Base-by-base conservation (phyloP, 2,329 filamentous ascomycete genomes). In the Beauveria australis region DNA sequence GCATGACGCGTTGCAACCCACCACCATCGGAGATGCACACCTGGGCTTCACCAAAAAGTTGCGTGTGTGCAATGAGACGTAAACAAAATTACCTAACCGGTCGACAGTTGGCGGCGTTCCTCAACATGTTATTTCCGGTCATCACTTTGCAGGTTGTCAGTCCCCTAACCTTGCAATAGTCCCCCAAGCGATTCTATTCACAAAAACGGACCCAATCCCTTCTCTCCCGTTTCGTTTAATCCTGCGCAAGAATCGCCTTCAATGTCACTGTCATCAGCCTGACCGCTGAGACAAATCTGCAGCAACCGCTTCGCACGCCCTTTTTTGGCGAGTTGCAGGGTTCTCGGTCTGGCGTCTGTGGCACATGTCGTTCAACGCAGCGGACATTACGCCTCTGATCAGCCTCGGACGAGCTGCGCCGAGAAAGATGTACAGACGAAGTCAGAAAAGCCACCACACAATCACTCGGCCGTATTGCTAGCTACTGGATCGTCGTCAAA, bases 341-440 rank as follows among this genome's bases (percentile, higher is more conserved):
- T 43, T 37, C 26, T 56, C 41, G 28, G 41, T 28, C 26, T 59
- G 56, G 47, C 26, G 33, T 44, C 18, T 24, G 33, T 59, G 56
- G 22, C 47, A 59, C 37, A 59, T 52, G 56, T 46, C 24, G 33
- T 41, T 58, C 56, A 40, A 40, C 48, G 48, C 40, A n/a, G 24
- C 56, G 48, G 56, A 59, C 16, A 48, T 59, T 59, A 53, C 48
- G 48, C 8, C 47, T 59, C 26, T 37, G n/a, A 46, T 33, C 55
- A 49, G 33, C 55, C 22, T 58, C 46, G 55, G 43, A 22, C 22
- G 18, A 47, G n/a, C 18, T 22, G 41, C 41, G n/a, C 40, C 41
- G 12, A 55, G 41, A n/a, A 22, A 16, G 19, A 43, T 46, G 10
- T 46, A 37, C 33, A 37, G 33, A 6, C 12, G 33, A 3, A 22